A percentile compares a stretch with the other conserved stretches of the same genome.
Evolutionary conservation across 2,329 filamentous ascomycete species (phyloP).

Genomic region (Aspergillus persii): DNA sequence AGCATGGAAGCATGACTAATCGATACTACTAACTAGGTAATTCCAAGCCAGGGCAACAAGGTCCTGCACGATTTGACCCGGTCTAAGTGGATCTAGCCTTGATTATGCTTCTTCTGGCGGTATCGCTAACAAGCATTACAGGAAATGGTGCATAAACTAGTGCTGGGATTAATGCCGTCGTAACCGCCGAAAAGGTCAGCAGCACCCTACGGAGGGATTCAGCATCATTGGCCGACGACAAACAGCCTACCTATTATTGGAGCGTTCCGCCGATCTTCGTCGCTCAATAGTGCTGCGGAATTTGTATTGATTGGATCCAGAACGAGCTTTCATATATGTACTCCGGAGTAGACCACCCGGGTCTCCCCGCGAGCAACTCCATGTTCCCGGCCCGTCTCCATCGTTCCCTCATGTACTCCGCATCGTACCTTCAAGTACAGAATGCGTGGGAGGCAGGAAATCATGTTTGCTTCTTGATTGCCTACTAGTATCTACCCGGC

Average conservation of each 20-base stretch:
- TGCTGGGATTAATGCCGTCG: background rate
- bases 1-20: background rate
- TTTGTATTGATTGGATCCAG: background rate
- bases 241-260: background rate
- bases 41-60: background rate
- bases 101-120: background rate
- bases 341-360: background rate
- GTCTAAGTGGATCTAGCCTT: background rate
- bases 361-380: background rate
- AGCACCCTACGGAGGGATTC: background rate
- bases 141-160: background rate
- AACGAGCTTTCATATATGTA: background rate
- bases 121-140: background rate
- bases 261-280: background rate
- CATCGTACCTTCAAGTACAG: background rate
- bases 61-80: background rate
- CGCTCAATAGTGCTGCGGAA: background rate
- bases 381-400: background rate
- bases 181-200: background rate
- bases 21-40: background rate
- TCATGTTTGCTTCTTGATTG: background rate
- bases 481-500: too few species aligned
- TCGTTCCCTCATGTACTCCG: background rate
- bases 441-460: background rate
- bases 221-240: background rate